Evolutionary conservation across 345 rosid genomes (phyloP).

Genomic region (Aquilaria sinensis): DNA sequence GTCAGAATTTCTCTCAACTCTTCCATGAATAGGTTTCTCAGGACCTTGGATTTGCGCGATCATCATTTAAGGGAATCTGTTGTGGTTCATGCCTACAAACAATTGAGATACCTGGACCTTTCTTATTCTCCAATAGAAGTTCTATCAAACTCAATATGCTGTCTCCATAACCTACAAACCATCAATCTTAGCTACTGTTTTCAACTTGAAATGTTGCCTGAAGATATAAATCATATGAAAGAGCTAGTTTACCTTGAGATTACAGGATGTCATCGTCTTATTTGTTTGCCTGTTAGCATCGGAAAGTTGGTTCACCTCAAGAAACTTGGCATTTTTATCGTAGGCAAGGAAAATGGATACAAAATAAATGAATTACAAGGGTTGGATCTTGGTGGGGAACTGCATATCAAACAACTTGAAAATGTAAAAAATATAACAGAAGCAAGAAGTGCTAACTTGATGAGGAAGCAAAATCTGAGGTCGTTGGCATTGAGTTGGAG

Average conservation of each 20-base stretch:
- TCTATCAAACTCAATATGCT: not conserved
- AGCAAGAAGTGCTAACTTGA: slow-evolving; percentile 16
- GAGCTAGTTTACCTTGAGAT: slow-evolving; percentile 5
- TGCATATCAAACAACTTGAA: slow-evolving; percentile 3
- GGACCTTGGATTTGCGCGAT: not conserved
- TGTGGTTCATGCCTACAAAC: not conserved
- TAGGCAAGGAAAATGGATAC: slow-evolving; percentile 3
- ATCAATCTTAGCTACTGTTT: not conserved
- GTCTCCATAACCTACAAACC: slow-evolving; percentile 9
- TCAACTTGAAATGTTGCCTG: slow-evolving; percentile 1
- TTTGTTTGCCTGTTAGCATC: slow-evolving; percentile 4
- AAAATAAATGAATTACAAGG: slow-evolving; percentile 1
- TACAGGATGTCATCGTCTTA: not conserved
- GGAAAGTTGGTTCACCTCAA: slow-evolving; percentile 9
- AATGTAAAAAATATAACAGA: slow-evolving; percentile 6
- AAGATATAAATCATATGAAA: not conserved
- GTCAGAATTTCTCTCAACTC: not conserved
- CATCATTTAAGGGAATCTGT: rapidly evolving
- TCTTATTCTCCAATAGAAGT: not conserved
- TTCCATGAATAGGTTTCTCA: not conserved
- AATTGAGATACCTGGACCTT: slow-evolving; percentile 1
- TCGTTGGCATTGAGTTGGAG: not conserved
- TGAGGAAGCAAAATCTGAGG: slow-evolving; percentile 7
- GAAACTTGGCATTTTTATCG: slow-evolving; percentile 13
- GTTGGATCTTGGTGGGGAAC: slow-evolving; percentile 10